phyloP scores from a whole-genome alignment of 2,329 filamentous ascomycete species.

The Tympanopsis confertula region DNA sequence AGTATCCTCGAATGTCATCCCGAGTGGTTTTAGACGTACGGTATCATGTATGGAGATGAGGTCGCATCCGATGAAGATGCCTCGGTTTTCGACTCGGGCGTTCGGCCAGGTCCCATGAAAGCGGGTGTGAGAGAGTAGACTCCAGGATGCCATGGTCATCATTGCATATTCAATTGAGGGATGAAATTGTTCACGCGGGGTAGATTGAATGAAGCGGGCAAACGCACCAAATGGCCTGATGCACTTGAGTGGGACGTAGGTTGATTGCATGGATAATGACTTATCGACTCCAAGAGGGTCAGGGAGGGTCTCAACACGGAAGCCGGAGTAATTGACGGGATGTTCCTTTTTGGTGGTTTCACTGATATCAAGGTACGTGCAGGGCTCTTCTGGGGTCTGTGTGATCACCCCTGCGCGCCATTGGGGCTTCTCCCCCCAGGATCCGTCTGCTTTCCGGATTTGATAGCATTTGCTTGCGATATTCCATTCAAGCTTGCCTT shows the following conservation, averaged over 20 bases:
- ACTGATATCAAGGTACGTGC: constrained; percentile 31
- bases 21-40: constrained; percentile 32
- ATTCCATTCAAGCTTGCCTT: constrained; percentile 23
- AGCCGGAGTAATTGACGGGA: constrained; percentile 35
- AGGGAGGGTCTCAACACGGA: constrained; percentile 43
- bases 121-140: constrained; percentile 34
- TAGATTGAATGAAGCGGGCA: constrained; percentile 30
- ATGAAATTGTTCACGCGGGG: constrained; percentile 29
- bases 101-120: constrained; percentile 42
- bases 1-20: constrained; percentile 10
- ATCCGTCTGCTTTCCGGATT: constrained; percentile 14
- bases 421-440: constrained; percentile 22
- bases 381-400: constrained; percentile 30
- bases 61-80: constrained; percentile 43
- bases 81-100: constrained; percentile 36
- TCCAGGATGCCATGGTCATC: constrained; percentile 37
- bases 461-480: constrained; percentile 4
- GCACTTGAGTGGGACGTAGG: constrained; percentile 38
- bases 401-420: constrained; percentile 48
- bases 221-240: constrained; percentile 43
- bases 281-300: constrained; percentile 37
- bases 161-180: constrained; percentile 41
- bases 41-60: constrained; percentile 39
- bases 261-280: constrained; percentile 35
- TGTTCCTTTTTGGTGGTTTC: constrained; percentile 21